Evolutionary conservation across 352 stramenopile species (phyloP), one percentile per base, ranked within the genome.

Genomic region (Globisporangium cystogenes): DNA sequence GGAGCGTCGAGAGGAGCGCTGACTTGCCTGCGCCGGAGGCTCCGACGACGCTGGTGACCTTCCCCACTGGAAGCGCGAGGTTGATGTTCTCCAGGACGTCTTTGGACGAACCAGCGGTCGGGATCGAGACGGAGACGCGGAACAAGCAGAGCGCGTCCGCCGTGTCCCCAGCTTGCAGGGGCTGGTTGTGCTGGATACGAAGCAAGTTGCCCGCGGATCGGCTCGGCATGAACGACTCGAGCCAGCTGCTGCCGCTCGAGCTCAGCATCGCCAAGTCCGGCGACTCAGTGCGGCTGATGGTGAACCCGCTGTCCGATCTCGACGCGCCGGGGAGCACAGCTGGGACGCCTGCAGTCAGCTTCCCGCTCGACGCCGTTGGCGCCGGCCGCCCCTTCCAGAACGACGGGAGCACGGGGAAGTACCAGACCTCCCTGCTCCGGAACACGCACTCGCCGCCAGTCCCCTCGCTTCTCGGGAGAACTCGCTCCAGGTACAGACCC

Each of bases 401-500:
- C 15, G 57, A 78, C 7, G 67, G 70, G 36, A 72, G 69, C 0
- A 95, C 41, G 0, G 82, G 75, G 62, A 98, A 98, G 57, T 96
- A 97, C 78, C 84, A 97, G 20, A 60, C 59, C 64, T 88, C 51
- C 56, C 59, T 5, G 33, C 43, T 57, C 16, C 54, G 50, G 16
- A 29, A 21, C 26, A 29, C 21, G 14, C 48, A 41, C 65, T 89
- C 96, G 48, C 42, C 42, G 14, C 42, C 8, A 20, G 16, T 42
- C 15, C 36, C 36, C 20, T 45, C 40, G 24, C 95, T 66, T 31
- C 76, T 86, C 0, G 87, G 83, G 4, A 97, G 59, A 1, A 96
- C 81, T 41, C 86, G 72, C 49, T 96, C 87, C 15, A 97, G 65
- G 68, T 98, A 98, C 50, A 78, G 65, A 1, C 72, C 90, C 0